A percentile compares a stretch with the other conserved stretches of the same genome.
Conservation (phyloP, 2,329 filamentous ascomycete species). For the Colletotrichum sublineola region DNA sequence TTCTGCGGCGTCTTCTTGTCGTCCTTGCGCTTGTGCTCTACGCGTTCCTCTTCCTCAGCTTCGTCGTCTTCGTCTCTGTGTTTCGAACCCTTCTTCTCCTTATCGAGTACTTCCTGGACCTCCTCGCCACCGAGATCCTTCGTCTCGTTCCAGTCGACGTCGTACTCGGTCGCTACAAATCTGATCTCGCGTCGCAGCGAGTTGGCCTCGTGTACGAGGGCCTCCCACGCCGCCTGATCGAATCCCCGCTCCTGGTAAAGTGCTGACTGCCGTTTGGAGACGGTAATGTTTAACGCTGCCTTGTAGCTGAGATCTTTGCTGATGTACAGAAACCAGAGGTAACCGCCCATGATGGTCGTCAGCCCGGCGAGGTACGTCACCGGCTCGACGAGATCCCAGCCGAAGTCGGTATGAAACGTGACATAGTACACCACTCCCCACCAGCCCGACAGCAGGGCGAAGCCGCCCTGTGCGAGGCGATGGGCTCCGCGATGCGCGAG, state of each 20-base stretch:
- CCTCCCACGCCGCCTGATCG: constrained; percentile 82
- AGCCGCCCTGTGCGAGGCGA: constrained; percentile 83
- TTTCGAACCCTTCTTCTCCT: constrained; percentile 60
- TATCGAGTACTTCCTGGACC: constrained; percentile 68
- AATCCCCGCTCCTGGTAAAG: constrained; percentile 84
- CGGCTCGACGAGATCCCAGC: constrained; percentile 93
- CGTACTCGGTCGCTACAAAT: constrained; percentile 85
- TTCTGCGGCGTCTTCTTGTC: constrained; percentile 47
- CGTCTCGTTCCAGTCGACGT: constrained; percentile 89
- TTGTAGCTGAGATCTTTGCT: constrained; percentile 91
- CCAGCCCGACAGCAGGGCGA: constrained; percentile 80
- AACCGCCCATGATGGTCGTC: constrained; percentile 87
- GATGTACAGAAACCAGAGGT: constrained; percentile 94
- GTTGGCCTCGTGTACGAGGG: constrained; percentile 84
- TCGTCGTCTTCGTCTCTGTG: constrained; percentile 55
- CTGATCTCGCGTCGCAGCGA: constrained; percentile 82
- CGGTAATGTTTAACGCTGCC: constrained; percentile 87
- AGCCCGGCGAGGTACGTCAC: constrained; percentile 92
- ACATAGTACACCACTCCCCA: constrained; percentile 85
- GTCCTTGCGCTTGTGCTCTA: constrained; percentile 51
- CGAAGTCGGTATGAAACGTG: constrained; percentile 79
- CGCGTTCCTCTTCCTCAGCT: constrained; percentile 53
- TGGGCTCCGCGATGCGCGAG: constrained; percentile 84
- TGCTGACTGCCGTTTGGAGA: constrained; percentile 80
- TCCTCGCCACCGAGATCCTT: constrained; percentile 79